Evolutionary conservation across 495 filamentous ascomycete species (phyloP).

Genomic region (Lepidopterella palustris): DNA sequence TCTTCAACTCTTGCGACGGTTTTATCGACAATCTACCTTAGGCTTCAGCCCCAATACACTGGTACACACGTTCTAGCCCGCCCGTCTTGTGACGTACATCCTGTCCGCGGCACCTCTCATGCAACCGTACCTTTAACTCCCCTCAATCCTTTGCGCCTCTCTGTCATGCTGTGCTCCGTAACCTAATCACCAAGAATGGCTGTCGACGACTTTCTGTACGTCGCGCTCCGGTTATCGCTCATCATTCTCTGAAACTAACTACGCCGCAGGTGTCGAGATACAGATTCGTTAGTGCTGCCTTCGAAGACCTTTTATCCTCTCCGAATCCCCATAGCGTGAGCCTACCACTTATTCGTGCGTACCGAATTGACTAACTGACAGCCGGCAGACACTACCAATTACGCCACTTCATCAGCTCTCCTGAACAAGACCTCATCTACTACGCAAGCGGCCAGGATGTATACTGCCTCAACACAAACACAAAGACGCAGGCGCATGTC

Average conservation of each 20-base stretch:
- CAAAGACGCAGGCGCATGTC: slow-evolving; percentile 66
- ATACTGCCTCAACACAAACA: slow-evolving; percentile 57
- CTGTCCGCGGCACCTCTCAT: neutral
- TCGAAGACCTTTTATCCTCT: slow-evolving; percentile 68
- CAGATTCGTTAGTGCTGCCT: slow-evolving; percentile 53
- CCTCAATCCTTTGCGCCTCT: neutral
- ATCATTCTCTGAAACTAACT: neutral
- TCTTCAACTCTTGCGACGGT: neutral
- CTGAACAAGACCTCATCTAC: slow-evolving; percentile 69
- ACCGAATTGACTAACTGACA: slow-evolving; percentile 20
- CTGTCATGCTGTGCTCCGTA: neutral
- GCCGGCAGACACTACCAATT: slow-evolving; percentile 77
- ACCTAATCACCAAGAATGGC: slow-evolving; percentile 19
- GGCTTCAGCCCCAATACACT: neutral
- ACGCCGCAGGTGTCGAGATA: slow-evolving; percentile 48
- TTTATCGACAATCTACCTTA: neutral
- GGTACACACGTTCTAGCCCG: neutral
- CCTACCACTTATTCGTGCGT: slow-evolving; percentile 21
- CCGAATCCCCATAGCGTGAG: slow-evolving; percentile 66
- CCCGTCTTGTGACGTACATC: slow-evolving; percentile 5
- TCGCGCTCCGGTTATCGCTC: slow-evolving; percentile 1
- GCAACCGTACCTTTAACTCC: neutral
- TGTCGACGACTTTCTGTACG: slow-evolving; percentile 33
- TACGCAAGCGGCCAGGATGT: slow-evolving; percentile 71
- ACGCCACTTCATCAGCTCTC: slow-evolving; percentile 79